These are phyloP conservation scores for Iberis amara DNA, from an alignment of 441 rosid species.

Conservation along the genomic window DNA sequence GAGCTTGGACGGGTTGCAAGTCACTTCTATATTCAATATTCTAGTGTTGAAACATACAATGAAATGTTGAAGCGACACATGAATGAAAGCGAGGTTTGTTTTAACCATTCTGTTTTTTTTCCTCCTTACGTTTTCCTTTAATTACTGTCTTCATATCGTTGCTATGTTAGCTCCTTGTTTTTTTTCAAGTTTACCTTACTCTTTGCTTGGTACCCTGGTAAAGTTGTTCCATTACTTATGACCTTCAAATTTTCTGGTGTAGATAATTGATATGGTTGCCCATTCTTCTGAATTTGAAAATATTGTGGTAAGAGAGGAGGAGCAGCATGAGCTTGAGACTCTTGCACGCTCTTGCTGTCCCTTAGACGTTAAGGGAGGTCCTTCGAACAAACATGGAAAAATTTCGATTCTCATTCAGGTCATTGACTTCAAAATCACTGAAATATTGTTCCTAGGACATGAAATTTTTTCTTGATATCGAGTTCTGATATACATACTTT, in stretches of 20 bases:
- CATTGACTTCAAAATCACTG: slow-evolving; percentile 19
- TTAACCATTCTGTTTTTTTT: slow-evolving; percentile 20
- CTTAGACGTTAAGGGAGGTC: slow-evolving; percentile 88
- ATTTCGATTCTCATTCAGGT: slow-evolving; percentile 98
- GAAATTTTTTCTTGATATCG: slow-evolving; percentile 14
- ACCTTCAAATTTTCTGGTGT: slow-evolving; percentile 21
- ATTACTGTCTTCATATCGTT: slow-evolving; percentile 15
- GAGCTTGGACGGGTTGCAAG: slow-evolving; percentile 99
- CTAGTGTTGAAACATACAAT: slow-evolving; percentile 98
- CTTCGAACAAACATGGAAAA: slow-evolving; percentile 95
- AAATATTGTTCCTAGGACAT: slow-evolving; percentile 22
- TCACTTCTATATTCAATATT: slow-evolving; percentile 97
- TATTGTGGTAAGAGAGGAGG: slow-evolving; percentile 98
- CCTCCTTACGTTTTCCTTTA: slow-evolving; percentile 1
- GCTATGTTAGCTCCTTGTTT: neutral
- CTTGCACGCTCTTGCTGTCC: slow-evolving; percentile 81
- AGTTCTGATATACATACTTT: slow-evolving; percentile 28
- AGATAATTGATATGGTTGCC: slow-evolving; percentile 98
- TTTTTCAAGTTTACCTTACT: slow-evolving; percentile 2
- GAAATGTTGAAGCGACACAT: slow-evolving; percentile 92
- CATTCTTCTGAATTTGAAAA: slow-evolving; percentile 96
- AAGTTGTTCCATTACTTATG: slow-evolving; percentile 3
- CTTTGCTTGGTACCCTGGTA: slow-evolving; percentile 15
- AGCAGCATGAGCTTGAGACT: slow-evolving; percentile 90
- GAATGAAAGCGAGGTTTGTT: slow-evolving; percentile 89